These are phyloP conservation scores for Umbilicus rupestris DNA, from an alignment of 164 flowering plant genomes.

Conservation along the genomic window DNA sequence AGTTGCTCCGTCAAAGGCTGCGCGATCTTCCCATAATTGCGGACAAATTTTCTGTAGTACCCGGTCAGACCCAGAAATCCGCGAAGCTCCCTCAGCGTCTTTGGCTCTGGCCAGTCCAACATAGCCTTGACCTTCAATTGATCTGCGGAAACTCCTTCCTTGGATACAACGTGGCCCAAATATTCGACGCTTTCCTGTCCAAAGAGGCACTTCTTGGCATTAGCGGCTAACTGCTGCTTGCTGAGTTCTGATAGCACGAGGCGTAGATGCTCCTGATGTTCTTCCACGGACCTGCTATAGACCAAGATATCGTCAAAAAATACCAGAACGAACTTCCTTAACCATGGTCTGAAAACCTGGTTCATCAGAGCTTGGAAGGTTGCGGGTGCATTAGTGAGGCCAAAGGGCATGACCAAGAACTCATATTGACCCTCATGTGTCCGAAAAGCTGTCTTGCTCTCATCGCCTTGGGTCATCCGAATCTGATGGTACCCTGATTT, in stretches of 20 bases:
- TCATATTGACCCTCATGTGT: not conserved
- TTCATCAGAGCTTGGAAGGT: too few species aligned
- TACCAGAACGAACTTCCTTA: not conserved
- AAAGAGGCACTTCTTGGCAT: not conserved
- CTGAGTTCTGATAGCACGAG: not conserved
- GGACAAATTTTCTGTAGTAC: not conserved
- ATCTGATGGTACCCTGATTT: not conserved
- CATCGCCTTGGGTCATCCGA: not conserved
- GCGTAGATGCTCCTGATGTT: not conserved
- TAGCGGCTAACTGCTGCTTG: not conserved
- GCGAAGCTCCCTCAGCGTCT: not conserved
- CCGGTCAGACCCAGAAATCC: not conserved
- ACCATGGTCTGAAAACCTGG: too few species aligned
- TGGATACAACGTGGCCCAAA: not conserved
- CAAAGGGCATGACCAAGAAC: not conserved
- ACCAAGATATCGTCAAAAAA: constrained; percentile 2
- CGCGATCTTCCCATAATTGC: not conserved
- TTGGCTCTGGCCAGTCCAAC: not conserved
- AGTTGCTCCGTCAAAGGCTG: not conserved
- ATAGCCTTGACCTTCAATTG: not conserved
- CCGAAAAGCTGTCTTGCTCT: not conserved
- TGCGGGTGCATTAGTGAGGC: not conserved
- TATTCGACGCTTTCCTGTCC: not conserved
- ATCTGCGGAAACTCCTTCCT: not conserved
- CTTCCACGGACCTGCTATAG: not conserved